These are phyloP conservation scores for Omphalotus olearius DNA, from an alignment of 1,284 basidiomycete species.

Conservation along the genomic window DNA sequence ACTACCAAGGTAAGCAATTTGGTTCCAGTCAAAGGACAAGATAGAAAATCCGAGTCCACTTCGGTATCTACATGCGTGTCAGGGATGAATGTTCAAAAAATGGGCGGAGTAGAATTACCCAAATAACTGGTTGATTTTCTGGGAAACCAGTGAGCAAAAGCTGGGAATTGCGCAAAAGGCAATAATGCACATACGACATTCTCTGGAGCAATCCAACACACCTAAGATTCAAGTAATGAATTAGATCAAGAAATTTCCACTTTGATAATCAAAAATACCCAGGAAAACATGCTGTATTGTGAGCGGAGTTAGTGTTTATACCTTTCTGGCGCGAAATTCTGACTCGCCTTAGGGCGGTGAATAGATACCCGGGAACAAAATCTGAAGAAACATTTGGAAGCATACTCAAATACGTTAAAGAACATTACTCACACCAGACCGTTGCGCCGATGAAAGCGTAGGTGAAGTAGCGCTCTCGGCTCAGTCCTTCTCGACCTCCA, in stretches of 20 bases:
- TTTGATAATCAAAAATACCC: conserved; percentile 12
- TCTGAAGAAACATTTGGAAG: conserved; percentile 39
- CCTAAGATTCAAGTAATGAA: conserved; percentile 11
- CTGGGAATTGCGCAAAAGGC: not conserved
- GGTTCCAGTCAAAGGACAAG: conserved; percentile 43
- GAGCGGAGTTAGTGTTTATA: not conserved
- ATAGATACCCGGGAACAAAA: conserved; percentile 15
- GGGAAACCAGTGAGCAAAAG: not conserved
- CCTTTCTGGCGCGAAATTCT: conserved; percentile 7
- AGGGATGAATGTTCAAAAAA: too few species aligned
- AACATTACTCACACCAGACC: conserved; percentile 8
- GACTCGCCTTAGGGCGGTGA: conserved; percentile 19
- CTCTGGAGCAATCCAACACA: conserved; percentile 21
- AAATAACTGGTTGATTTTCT: conserved; percentile 22
- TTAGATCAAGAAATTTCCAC: too few species aligned
- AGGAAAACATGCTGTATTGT: conserved; percentile 16
- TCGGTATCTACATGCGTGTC: conserved; percentile 12
- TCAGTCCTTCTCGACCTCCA: conserved; percentile 10
- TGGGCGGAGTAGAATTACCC: conserved; percentile 9
- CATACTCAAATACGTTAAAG: not conserved
- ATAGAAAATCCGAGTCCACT: conserved; percentile 21
- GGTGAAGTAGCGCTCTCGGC: conserved; percentile 12
- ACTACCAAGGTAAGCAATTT: conserved; percentile 50
- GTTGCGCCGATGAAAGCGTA: conserved; percentile 11
- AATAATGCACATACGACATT: conserved; percentile 17